phyloP scores from a whole-genome alignment of 2,329 filamentous ascomycete species.

The Graphiopsis chlorocephala region DNA sequence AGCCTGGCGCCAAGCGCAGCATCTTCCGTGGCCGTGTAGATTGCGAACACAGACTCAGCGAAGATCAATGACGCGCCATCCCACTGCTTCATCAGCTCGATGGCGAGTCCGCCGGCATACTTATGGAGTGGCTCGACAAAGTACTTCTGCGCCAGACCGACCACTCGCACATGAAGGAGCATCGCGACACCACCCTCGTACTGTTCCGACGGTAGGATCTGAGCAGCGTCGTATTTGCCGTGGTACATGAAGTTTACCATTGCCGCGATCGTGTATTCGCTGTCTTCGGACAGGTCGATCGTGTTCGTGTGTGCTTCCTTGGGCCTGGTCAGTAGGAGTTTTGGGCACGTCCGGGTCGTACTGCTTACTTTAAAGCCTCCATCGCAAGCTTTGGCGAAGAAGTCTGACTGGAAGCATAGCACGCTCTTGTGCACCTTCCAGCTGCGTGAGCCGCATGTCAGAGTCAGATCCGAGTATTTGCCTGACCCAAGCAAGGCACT shows the following conservation, averaged over 20 bases:
- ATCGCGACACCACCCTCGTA: neutral
- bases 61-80: neutral
- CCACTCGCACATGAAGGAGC: neutral
- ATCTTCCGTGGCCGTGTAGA: neutral
- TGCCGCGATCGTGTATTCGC: conserved; percentile 12
- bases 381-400: conserved; percentile 20
- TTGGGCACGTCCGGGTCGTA: neutral
- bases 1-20: neutral
- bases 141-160: neutral
- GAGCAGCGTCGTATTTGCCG: neutral
- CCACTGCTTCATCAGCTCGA: neutral
- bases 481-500: neutral
- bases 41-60: neutral
- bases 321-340: neutral
- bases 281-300: conserved; percentile 15
- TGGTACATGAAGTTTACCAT: conserved; percentile 16
- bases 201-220: neutral
- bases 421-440: conserved; percentile 26
- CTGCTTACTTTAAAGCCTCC: conserved; percentile 17
- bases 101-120: neutral
- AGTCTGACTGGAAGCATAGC: conserved; percentile 26
- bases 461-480: conserved; percentile 26
- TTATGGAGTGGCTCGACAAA: neutral
- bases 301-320: conserved; percentile 2
- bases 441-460: conserved; percentile 22